Base-by-base conservation (phyloP, 257 asterid species). In the Perilla frutescens region DNA sequence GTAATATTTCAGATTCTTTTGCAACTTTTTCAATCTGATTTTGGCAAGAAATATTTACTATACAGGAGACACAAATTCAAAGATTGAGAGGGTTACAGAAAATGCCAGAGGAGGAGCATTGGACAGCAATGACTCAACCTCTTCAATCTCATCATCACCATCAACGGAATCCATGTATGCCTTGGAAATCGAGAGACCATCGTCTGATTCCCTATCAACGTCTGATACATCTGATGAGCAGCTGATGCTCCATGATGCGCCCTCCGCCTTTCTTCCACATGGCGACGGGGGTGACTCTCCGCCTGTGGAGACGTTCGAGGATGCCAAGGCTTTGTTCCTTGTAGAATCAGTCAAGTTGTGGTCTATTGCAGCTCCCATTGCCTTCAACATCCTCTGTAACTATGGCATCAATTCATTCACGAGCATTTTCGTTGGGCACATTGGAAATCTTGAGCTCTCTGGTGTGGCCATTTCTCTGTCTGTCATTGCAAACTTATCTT, bases 361-460 rank as follows among this genome's bases (percentile, higher is more conserved):
- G 98, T 64, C 84, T 43, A 93, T 93, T 63, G 98, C 96, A 34
- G 88, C 90, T 9, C 98, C 98, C 26, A 91, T 91, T 62, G 97
- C 97, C 70, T 91, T 93, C 88, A 91, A 93, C 73, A 91, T 93
- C 74, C 74, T 93, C n/a, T 91, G 98, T 61, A 89, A 89, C 50
- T 93, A 93, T 54, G 97, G 98, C 72, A 82, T 91, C 59, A 93
- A 93, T 78, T 93, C 98, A 0, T 88, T 93, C 76, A 91, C 98
- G 1, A 91, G 78, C 80, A 91, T 91, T 57, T 89, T 93, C 26
- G 92, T 93, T 5, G 98, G 98, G 4, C 98, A 93, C 57, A 86
- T 91, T 71, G 98, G 98, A 40, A 89, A 93, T 66, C 82, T 94
- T 3, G 97, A 94, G 89, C 97, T 94, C 71, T 94, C 99, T 40